Conservation (phyloP, 495 filamentous ascomycete species). For the Penicillium argentinense region DNA sequence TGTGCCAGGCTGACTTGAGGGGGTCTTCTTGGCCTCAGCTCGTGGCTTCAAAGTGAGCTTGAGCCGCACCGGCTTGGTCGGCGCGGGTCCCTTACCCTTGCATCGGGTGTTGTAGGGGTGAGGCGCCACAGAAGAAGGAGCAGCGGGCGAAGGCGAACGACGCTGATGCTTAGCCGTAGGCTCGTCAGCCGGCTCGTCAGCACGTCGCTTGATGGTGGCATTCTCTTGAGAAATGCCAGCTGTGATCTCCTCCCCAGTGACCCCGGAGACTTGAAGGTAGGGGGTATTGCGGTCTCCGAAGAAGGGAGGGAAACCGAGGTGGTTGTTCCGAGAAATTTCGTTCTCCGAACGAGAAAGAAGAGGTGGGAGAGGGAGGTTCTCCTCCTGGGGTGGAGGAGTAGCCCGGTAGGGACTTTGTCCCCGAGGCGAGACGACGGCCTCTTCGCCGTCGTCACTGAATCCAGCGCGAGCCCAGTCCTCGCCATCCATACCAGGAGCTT, state of each 20-base stretch:
- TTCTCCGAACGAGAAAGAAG: conserved; percentile 27
- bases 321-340: conserved; percentile 29
- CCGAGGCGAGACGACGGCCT: conserved; percentile 25
- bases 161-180: too few relatives aligned
- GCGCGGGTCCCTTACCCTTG: too few relatives aligned
- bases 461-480: conserved; percentile 40
- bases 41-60: too few relatives aligned
- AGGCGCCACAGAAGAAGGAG: too few relatives aligned
- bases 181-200: too few relatives aligned
- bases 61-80: too few relatives aligned
- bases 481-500: conserved; percentile 17
- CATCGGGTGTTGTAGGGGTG: too few relatives aligned
- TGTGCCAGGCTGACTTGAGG: too few relatives aligned
- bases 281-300: conserved; percentile 42
- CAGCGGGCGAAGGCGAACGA: too few relatives aligned
- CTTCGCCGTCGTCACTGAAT: conserved; percentile 36
- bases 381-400: conserved; percentile 30
- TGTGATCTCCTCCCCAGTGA: conserved; percentile 15
- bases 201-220: too few relatives aligned
- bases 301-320: conserved; percentile 41
- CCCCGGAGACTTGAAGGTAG: conserved; percentile 1
- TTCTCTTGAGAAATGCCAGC: too few relatives aligned
- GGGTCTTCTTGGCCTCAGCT: too few relatives aligned
- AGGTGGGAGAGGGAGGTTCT: conserved; percentile 32
- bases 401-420: conserved; percentile 28